A percentile compares a stretch with the other conserved stretches of the same genome.
Evolutionary conservation across 2,329 filamentous ascomycete genomes (phyloP).

Genomic region (Scytalidium lignicola): DNA sequence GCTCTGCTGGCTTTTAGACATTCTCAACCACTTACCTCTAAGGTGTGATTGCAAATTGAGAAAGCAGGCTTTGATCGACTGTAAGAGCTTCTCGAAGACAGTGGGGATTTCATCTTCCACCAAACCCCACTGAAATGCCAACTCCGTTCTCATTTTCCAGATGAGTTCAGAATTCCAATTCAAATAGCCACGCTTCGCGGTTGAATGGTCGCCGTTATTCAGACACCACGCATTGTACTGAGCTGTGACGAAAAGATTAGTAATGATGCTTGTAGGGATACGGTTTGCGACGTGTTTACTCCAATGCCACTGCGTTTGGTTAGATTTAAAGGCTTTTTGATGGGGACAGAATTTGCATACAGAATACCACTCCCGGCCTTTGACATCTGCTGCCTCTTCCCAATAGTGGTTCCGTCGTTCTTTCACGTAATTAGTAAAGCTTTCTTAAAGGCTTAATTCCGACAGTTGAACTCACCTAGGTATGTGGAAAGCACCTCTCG

Average conservation of each 20-base stretch:
- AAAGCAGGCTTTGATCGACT: conserved; percentile 7
- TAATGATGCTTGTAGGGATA: conserved; percentile 14
- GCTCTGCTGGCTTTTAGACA: conserved; percentile 1
- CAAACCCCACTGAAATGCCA: conserved; percentile 23
- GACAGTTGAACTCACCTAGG: conserved; percentile 11
- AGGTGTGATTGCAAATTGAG: conserved; percentile 7
- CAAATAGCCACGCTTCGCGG: conserved; percentile 7
- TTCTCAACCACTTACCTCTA: conserved; percentile 6
- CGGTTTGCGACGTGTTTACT: conserved; percentile 9
- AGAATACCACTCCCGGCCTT: conserved; percentile 8
- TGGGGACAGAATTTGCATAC: conserved; percentile 7
- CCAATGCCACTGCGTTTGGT: conserved; percentile 13
- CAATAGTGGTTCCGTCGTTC: conserved; percentile 9
- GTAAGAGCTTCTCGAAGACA: conserved; percentile 11
- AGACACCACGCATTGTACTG: conserved; percentile 29
- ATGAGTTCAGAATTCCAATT: conserved; percentile 31
- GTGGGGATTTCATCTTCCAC: conserved; percentile 23
- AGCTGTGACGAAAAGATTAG: conserved; percentile 12
- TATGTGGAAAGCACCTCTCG: conserved; percentile 7
- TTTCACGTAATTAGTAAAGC: conserved; percentile 5
- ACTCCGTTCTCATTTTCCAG: conserved; percentile 28
- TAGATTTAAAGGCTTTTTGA: conserved; percentile 5
- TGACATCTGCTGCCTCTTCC: conserved; percentile 8
- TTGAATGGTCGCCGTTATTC: conserved; percentile 21
- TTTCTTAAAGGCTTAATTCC: background rate